Evolutionary conservation across 345 rosid genomes (phyloP).

Genomic region (Bruguiera parviflora): DNA sequence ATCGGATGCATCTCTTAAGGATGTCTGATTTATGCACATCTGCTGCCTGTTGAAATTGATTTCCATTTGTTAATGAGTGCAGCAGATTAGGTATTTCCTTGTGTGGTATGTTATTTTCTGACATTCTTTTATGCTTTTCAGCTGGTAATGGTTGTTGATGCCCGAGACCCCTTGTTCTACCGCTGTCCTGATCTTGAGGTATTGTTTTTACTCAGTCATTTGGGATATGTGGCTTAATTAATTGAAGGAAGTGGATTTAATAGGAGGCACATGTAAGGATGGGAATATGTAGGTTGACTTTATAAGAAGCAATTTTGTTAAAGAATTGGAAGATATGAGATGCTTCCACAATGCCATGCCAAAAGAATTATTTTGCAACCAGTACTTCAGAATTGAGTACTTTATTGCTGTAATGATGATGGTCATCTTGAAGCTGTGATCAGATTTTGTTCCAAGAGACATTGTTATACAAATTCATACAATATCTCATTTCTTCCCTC

Average conservation of each 20-base stretch:
- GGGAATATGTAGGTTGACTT: neutral
- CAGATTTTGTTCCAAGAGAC: neutral
- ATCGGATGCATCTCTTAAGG: too few relatives aligned
- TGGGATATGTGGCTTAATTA: conserved; percentile 1
- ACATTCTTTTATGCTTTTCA: conserved; percentile 27
- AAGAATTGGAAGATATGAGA: neutral
- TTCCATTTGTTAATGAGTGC: neutral
- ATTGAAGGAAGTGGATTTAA: too few relatives aligned
- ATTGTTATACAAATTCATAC: neutral
- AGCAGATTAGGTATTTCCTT: neutral
- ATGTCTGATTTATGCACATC: too few relatives aligned
- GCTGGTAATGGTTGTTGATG: conserved; percentile 99
- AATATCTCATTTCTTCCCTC: neutral
- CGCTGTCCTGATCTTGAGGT: conserved; percentile 97
- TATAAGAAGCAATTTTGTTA: neutral
- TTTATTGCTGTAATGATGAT: too few relatives aligned
- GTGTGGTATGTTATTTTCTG: neutral
- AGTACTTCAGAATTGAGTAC: neutral
- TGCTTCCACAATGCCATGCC: neutral
- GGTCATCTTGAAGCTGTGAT: neutral
- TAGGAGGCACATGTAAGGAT: too few relatives aligned
- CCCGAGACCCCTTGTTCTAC: conserved; percentile 83
- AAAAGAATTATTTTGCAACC: neutral
- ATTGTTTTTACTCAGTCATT: conserved; percentile 15
- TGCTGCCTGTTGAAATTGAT: neutral